phyloP scores from a whole-genome alignment of 345 rosid species.

The Arabidopsis suecica region DNA sequence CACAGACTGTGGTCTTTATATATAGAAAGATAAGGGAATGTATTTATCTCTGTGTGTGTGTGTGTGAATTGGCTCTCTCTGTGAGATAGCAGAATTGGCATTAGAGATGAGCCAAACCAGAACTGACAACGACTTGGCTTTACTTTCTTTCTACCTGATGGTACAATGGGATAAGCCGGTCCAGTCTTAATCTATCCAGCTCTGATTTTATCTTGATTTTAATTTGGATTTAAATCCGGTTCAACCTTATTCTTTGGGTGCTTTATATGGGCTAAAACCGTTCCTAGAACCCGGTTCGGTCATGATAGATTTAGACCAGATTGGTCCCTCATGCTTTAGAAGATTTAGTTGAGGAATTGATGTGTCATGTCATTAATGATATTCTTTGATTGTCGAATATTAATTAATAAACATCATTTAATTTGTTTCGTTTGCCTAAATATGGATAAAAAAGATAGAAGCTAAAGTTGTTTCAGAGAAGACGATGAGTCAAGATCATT shows the following conservation, averaged over 20 bases:
- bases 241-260: not conserved
- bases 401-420: slow-evolving; percentile 17
- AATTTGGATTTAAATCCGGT: slow-evolving; percentile 9
- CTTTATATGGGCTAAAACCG: not conserved
- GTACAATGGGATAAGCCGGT: slow-evolving; percentile 34
- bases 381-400: slow-evolving; percentile 31
- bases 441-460: slow-evolving; percentile 30
- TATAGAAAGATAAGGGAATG: not conserved
- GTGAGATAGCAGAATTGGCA: slow-evolving; percentile 26
- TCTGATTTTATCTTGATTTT: not conserved
- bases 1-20: slow-evolving; percentile 24
- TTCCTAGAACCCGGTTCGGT: slow-evolving; percentile 8
- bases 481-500: slow-evolving; percentile 41
- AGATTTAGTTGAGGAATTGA: slow-evolving; percentile 20
- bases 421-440: slow-evolving; percentile 33
- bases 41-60: not conserved
- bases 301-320: slow-evolving; percentile 9
- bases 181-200: not conserved
- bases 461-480: slow-evolving; percentile 39
- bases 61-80: slow-evolving; percentile 27
- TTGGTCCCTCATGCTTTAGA: slow-evolving; percentile 9
- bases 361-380: slow-evolving; percentile 25
- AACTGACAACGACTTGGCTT: slow-evolving; percentile 44
- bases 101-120: slow-evolving; percentile 40
- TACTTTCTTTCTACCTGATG: slow-evolving; percentile 35